These are phyloP conservation scores for Incumbomyces lentus DNA, from an alignment of 2,329 filamentous ascomycete genomes.

Conservation along the genomic window DNA sequence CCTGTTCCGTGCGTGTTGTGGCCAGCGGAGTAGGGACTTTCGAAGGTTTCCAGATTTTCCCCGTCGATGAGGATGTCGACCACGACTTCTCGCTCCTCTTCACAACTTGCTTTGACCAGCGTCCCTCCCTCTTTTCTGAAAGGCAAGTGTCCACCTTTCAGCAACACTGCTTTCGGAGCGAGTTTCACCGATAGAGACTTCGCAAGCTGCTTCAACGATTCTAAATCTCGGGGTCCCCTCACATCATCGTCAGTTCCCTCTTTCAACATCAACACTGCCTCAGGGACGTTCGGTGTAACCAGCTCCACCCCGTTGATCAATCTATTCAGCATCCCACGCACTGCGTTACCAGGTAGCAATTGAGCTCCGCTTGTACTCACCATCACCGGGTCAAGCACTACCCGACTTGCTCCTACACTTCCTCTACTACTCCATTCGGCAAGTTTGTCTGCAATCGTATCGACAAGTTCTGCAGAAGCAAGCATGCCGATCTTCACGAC, in stretches of 20 bases:
- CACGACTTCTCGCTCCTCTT: constrained; percentile 54
- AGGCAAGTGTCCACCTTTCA: constrained; percentile 88
- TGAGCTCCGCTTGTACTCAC: constrained; percentile 46
- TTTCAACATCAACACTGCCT: constrained; percentile 35
- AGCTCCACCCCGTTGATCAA: constrained; percentile 32
- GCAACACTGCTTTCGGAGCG: constrained; percentile 68
- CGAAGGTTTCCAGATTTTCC: constrained; percentile 48
- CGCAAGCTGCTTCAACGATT: constrained; percentile 60
- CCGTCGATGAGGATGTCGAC: constrained; percentile 65
- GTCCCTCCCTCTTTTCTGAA: constrained; percentile 45
- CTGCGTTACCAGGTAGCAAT: constrained; percentile 34
- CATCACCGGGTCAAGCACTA: constrained; percentile 82
- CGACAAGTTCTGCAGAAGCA: constrained; percentile 59
- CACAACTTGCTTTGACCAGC: constrained; percentile 46
- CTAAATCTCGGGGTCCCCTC: constrained; percentile 44
- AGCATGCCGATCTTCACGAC: constrained; percentile 74
- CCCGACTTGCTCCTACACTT: constrained; percentile 26
- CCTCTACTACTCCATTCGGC: constrained; percentile 36
- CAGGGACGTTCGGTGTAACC: constrained; percentile 40
- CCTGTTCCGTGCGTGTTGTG: constrained; percentile 90
- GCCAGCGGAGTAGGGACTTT: constrained; percentile 60
- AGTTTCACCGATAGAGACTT: constrained; percentile 50
- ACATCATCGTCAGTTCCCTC: constrained; percentile 24
- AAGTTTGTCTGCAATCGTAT: constrained; percentile 56
- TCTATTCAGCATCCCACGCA: constrained; percentile 32